Evolutionary conservation across 2,329 filamentous ascomycete species (phyloP), one percentile per base, ranked within the genome.

Genomic region (Chaetomium strumarium): DNA sequence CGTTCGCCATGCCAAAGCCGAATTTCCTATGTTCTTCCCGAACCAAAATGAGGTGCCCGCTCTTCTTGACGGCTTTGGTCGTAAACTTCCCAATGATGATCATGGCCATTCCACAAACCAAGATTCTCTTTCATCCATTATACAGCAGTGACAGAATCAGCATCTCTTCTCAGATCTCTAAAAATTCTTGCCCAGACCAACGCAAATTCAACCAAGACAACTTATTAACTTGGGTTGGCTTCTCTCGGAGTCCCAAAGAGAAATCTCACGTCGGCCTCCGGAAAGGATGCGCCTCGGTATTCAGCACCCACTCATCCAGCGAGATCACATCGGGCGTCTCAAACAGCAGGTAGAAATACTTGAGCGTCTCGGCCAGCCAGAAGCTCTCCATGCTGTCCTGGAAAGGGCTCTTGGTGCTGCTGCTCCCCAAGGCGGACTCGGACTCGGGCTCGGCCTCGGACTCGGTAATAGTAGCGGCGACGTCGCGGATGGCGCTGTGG

Each of bases 311-410:
- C 48, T 85, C 81, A 65, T 88, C 84, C 51, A 88, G 69, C 63
- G 78, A 85, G 38, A 86, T 71, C n/a, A 85, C 70, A 46, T 77
- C 74, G 0, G 86, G 84, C 51, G 83, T 69, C 19, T 82, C 82
- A 66, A 88, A 96, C 46, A 95, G 75, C 52, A 96, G 68, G 67
- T 90, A 96, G 60, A 93, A 95, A 66, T 95, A 95, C 74, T 95
- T 96, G 61, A 96, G 73, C 38, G 90, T 96, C 75, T 96, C 90
- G 3, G 87, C 87, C 55, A 90, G 75, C 88, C 90, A 96, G 69
- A 95, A 95, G 64, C 86, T 91, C 72, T 95, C 86, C 87, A 92
- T 91, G 60, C 76, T 74, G 66, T 90, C 80, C 14, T 57, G 46
- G 45, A 42, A n/a, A 6, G 14, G 1, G 14, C 14, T 16, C 24